Base-by-base conservation (phyloP, 768 basidiomycete species). In the Lentinula guzmanii region DNA sequence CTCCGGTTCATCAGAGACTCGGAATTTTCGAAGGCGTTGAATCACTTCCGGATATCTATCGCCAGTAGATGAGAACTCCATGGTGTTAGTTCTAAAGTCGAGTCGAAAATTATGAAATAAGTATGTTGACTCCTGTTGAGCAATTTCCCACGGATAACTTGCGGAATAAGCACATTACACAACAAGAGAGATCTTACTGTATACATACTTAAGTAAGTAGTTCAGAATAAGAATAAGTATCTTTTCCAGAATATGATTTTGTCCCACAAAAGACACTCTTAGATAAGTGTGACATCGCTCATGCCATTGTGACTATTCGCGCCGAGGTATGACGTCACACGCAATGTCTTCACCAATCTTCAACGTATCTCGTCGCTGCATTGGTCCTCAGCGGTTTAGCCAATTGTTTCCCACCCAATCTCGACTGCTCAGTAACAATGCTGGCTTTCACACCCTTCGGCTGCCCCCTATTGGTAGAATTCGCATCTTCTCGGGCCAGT, bases 401-500 rank as follows among this genome's bases (percentile, higher is more conserved):
- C 10, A 21, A 4, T n/a, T 55, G 8, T 55, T 55, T 11, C 21
- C 54, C 15, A 24, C 11, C 39, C 55, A 56, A 16, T 43, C 15
- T 39, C 39, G 41, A 28, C 55, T 56, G 10, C 24, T 43, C 13
- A n/a, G n/a, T 10, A 13, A 13, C 15, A n/a, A 18, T 24, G 15
- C 35, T 54, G 11, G 46, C 18, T 24, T 53, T 21, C 52, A 39
- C 33, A 16, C 31, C 8, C 15, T 9, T 7, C 33, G 55, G 10
- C 21, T 15, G 16, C 39, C 51, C 4, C 8, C 13, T 5, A 15
- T 7, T 42, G 18, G 35, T 15, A 41, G 21, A 43, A 52, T 61
- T 13, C 51, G 16, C 63, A 13, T 15, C 52, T 52, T 64, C 39
- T 61, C 61, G 45, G 28, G 28, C 31, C 74, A 37, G 66, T 65